Evolutionary conservation across 805 yeast species (phyloP).

Genomic region (Lipomyces kockii): DNA sequence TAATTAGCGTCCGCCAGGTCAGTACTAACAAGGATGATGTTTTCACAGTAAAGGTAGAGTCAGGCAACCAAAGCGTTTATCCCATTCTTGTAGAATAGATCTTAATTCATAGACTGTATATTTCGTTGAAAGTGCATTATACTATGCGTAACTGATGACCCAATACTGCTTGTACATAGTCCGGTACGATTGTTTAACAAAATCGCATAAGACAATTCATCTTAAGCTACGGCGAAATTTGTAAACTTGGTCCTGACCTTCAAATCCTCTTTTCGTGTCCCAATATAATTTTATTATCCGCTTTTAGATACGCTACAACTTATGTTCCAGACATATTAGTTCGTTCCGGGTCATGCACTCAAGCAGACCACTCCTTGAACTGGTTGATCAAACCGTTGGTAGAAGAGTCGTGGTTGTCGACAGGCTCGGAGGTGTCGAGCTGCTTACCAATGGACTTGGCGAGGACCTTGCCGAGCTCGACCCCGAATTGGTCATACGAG

Average conservation of each 20-base stretch:
- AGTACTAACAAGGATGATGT: conserved; percentile 6
- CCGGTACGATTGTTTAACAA: not conserved
- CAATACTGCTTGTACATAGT: not conserved
- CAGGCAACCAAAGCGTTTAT: not conserved
- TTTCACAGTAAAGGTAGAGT: conserved; percentile 22
- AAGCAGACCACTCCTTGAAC: conserved; percentile 68
- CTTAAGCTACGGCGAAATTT: not conserved
- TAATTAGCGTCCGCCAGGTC: conserved; percentile 7
- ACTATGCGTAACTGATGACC: not conserved
- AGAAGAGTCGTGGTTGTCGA: conserved; percentile 80
- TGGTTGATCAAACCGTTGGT: conserved; percentile 93
- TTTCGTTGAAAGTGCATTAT: not conserved
- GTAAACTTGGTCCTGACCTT: not conserved
- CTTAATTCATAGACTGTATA: not conserved
- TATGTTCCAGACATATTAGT: conserved; percentile 4
- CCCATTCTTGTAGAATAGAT: not conserved
- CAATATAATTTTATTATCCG: not conserved
- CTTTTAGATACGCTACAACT: not conserved
- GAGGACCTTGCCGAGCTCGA: conserved; percentile 95
- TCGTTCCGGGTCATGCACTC: not conserved
- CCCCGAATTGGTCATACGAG: conserved; percentile 99
- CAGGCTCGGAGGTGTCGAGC: conserved; percentile 64
- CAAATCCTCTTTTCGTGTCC: not conserved
- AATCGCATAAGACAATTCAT: not conserved
- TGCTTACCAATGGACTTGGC: conserved; percentile 95